phyloP scores from a whole-genome alignment of 1,284 basidiomycete genomes.

The Ceratobasidium sp. region DNA sequence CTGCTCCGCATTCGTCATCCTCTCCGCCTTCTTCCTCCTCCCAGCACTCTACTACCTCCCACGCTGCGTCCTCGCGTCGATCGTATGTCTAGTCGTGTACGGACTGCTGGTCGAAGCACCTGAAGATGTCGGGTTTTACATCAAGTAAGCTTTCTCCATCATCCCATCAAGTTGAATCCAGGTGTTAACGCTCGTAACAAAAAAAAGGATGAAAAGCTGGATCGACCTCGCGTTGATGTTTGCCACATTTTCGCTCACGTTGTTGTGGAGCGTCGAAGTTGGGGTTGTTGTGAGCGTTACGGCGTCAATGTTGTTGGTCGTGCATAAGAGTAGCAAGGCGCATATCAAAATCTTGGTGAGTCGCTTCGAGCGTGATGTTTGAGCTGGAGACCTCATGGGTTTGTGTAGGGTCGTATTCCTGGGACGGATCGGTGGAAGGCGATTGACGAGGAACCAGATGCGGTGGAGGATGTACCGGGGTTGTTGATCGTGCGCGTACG shows the following conservation, averaged over 20 bases:
- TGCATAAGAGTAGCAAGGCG: constrained; percentile 85
- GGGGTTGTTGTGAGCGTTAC: constrained; percentile 89
- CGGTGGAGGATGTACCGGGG: constrained; percentile 80
- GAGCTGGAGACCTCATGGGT: neutral
- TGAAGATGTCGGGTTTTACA: constrained; percentile 87
- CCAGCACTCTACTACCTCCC: constrained; percentile 83
- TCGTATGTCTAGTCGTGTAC: constrained; percentile 87
- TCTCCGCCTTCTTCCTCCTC: constrained; percentile 90
- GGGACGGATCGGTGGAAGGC: constrained; percentile 87
- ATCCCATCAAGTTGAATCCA: constrained; percentile 3
- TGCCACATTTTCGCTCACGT: constrained; percentile 85
- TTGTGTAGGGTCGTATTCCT: constrained; percentile 77
- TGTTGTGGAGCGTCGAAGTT: constrained; percentile 84
- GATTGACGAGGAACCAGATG: constrained; percentile 82
- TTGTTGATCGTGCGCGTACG: constrained; percentile 85
- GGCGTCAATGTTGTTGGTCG: constrained; percentile 87
- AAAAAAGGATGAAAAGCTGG: constrained; percentile 84
- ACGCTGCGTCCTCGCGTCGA: constrained; percentile 84
- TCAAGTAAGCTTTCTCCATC: constrained; percentile 78
- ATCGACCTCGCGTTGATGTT: constrained; percentile 86
- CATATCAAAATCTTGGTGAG: constrained; percentile 77
- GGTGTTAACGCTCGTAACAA: neutral
- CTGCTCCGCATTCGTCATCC: constrained; percentile 79
- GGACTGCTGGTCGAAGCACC: constrained; percentile 87
- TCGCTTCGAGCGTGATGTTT: constrained; percentile 25